A percentile compares a stretch with the other conserved stretches of the same genome.
Evolutionary conservation across 129 eudicot genomes (phyloP).

Genomic region (Chrysanthemum seticuspe): DNA sequence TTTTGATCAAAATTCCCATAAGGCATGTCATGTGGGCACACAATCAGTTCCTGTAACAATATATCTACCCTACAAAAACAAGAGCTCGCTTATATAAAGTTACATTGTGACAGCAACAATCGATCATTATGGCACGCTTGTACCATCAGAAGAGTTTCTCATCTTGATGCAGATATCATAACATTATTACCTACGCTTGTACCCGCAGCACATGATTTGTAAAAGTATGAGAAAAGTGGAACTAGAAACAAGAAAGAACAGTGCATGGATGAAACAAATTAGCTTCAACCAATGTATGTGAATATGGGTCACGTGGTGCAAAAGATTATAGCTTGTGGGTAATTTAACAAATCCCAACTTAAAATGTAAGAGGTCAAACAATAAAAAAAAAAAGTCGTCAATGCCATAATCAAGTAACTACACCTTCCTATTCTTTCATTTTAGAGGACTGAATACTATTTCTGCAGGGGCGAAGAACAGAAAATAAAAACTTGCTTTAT

Average conservation of each 20-base stretch:
- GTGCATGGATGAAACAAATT: no score
- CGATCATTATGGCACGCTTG: neutral
- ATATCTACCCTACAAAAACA: conserved; percentile 9
- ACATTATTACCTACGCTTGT: conserved; percentile 48
- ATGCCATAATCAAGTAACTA: no score
- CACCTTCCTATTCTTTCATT: no score
- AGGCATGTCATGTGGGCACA: neutral
- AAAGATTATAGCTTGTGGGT: no score
- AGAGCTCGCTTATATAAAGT: neutral
- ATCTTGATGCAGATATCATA: neutral
- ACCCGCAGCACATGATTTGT: conserved; percentile 37
- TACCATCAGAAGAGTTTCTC: conserved; percentile 2
- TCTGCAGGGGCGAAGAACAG: no score
- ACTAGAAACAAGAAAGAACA: neutral
- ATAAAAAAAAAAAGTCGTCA: no score
- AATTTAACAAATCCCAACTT: no score
- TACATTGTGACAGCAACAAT: neutral
- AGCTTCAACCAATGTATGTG: no score
- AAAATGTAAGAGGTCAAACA: neutral
- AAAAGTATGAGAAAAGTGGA: neutral
- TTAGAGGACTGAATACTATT: no score
- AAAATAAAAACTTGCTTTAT: no score
- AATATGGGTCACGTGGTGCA: neutral
- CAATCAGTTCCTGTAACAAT: no score
- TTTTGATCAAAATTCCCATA: neutral